Evolutionary conservation across 352 stramenopile species (phyloP).

Genomic region (Blastocystis sp.): DNA sequence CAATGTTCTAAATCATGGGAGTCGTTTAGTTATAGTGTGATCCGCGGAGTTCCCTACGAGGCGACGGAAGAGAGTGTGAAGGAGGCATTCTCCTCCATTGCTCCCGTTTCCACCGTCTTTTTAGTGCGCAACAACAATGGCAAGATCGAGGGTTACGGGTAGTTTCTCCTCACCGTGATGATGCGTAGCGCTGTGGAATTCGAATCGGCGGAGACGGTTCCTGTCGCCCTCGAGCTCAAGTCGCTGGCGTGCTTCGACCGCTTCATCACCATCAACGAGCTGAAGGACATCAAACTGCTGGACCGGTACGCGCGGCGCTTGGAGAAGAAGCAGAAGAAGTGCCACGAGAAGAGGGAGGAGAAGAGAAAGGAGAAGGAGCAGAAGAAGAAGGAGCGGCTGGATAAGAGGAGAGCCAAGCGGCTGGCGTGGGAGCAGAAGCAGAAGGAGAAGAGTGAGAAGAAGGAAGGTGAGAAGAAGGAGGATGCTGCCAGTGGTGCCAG

Average conservation of each 20-base stretch:
- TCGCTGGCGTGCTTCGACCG: conserved; percentile 25
- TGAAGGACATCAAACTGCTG: conserved; percentile 13
- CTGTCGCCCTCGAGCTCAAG: neutral
- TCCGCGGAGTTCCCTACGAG: conserved; percentile 38
- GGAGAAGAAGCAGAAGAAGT: conserved; percentile 15
- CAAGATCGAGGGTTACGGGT: conserved; percentile 27
- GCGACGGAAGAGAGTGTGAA: neutral
- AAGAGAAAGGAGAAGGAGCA: conserved; percentile 10
- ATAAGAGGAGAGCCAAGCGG: neutral
- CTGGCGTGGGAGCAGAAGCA: neutral
- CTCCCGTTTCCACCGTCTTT: conserved; percentile 2
- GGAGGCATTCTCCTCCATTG: neutral
- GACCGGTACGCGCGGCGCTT: neutral
- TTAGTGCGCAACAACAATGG: conserved; percentile 21
- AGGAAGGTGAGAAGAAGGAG: conserved; percentile 15
- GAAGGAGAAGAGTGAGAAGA: conserved; percentile 10
- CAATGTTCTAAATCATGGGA: neutral
- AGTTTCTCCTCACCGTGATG: neutral
- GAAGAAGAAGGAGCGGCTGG: neutral
- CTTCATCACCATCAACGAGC: neutral
- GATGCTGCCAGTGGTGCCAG: neutral
- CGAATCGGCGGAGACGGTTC: neutral
- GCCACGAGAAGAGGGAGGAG: neutral
- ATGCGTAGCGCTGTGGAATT: conserved; percentile 43
- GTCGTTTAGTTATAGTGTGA: neutral